These are phyloP conservation scores for Pseudisothecium myosuroides DNA, from an alignment of 225 moss, liverwort and hornwort genomes.

Conservation along the genomic window DNA sequence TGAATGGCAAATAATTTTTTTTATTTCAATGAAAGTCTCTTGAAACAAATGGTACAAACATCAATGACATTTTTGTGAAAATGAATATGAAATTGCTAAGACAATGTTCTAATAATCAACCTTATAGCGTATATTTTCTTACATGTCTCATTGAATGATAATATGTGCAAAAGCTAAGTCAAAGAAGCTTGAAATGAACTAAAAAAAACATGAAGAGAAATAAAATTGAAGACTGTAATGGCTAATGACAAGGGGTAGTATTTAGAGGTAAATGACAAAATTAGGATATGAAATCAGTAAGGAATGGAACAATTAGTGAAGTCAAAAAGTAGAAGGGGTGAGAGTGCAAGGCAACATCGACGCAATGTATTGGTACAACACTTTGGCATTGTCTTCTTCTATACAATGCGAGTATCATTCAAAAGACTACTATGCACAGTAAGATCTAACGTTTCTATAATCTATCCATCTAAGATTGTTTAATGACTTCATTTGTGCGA, in stretches of 20 bases:
- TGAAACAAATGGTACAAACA: not conserved
- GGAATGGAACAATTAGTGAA: not conserved
- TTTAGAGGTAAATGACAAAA: not conserved
- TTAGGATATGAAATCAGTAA: not conserved
- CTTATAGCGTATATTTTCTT: not conserved
- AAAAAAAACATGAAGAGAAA: not conserved
- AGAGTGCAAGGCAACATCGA: not conserved
- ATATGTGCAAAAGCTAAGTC: no score
- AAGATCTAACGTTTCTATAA: not conserved
- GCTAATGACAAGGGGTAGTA: not conserved
- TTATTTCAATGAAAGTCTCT: no score
- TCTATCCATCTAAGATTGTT: not conserved
- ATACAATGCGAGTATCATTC: not conserved
- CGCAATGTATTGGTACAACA: conserved; percentile 9
- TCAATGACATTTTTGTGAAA: not conserved
- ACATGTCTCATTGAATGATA: no score
- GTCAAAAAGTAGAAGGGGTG: not conserved
- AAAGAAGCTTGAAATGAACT: not conserved
- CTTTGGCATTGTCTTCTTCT: not conserved
- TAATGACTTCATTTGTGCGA: not conserved
- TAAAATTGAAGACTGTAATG: no score
- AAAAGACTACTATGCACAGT: conserved; percentile 16
- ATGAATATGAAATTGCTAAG: not conserved
- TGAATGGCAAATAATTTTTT: not conserved
- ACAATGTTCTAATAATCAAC: not conserved